Conservation (phyloP, 1,284 basidiomycete genomes). For the Pseudozyma sp. region DNA sequence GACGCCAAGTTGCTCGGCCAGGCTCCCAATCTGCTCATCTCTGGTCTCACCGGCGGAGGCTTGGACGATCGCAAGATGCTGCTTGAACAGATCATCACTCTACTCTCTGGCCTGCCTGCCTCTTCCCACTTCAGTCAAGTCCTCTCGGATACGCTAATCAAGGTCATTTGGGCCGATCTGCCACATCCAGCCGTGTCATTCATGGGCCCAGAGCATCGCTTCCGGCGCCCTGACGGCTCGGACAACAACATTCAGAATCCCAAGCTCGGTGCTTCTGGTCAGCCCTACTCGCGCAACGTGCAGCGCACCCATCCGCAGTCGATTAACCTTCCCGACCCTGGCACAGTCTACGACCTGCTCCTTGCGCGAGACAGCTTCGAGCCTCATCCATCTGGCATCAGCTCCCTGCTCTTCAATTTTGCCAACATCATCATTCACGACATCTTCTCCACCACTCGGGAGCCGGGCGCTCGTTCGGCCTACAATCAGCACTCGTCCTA, state of each 20-base stretch:
- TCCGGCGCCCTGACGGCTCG: constrained; percentile 65
- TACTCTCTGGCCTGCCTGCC: constrained; percentile 54
- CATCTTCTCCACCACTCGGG: constrained; percentile 55
- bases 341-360: constrained; percentile 49
- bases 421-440: constrained; percentile 65
- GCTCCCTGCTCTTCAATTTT: constrained; percentile 57
- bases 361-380: constrained; percentile 40
- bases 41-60: constrained; percentile 29
- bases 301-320: constrained; percentile 29
- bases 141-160: constrained; percentile 45
- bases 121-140: constrained; percentile 34
- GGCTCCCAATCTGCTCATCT: constrained; percentile 27
- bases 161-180: constrained; percentile 72
- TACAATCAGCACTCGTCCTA: constrained; percentile 80
- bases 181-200: constrained; percentile 79
- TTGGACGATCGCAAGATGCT: constrained; percentile 58
- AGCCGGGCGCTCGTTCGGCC: constrained; percentile 24
- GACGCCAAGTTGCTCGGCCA: constrained; percentile 45
- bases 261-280: constrained; percentile 73
- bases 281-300: constrained; percentile 50
- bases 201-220: constrained; percentile 71
- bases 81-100: constrained; percentile 54
- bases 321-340: constrained; percentile 45
- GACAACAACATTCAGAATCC: constrained; percentile 79
- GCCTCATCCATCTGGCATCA: constrained; percentile 56